Evolutionary conservation across 2,329 filamentous ascomycete genomes (phyloP).

Genomic region (Cercospora sp.): DNA sequence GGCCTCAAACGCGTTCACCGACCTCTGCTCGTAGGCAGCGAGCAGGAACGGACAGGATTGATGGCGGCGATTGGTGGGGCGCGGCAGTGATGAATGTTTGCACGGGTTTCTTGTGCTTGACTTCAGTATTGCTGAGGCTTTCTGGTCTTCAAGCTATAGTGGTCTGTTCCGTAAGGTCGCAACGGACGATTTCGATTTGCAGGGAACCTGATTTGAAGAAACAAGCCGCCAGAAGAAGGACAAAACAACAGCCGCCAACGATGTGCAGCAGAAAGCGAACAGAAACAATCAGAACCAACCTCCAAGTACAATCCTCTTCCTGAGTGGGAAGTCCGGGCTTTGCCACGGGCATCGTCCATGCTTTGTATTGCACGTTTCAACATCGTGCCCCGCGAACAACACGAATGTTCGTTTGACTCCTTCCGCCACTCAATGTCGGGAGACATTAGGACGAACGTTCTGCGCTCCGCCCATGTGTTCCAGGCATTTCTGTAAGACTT

Average conservation of each 20-base stretch:
- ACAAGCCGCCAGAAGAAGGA: not conserved
- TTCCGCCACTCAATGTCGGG: constrained; percentile 24
- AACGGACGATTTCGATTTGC: not conserved
- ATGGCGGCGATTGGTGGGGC: not conserved
- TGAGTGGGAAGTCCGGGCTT: constrained; percentile 15
- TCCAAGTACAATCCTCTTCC: constrained; percentile 22
- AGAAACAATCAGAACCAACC: constrained; percentile 23
- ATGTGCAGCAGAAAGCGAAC: constrained; percentile 23
- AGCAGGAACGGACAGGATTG: not conserved
- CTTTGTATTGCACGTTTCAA: constrained; percentile 28
- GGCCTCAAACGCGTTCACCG: not conserved
- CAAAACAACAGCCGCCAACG: constrained; percentile 26
- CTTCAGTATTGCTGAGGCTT: not conserved
- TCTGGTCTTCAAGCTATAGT: not conserved
- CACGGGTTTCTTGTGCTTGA: not conserved
- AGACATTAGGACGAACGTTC: constrained; percentile 21
- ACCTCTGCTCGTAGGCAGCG: not conserved
- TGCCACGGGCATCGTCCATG: constrained; percentile 17
- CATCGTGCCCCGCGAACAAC: constrained; percentile 20
- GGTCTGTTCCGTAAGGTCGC: not conserved
- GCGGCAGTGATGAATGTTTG: not conserved
- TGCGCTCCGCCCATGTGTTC: constrained; percentile 25
- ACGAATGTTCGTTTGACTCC: constrained; percentile 28
- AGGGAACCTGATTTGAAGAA: not conserved
- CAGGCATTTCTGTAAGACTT: constrained; percentile 22